phyloP scores from a whole-genome alignment of 495 filamentous ascomycete genomes.

The Penicillium subrubescens region DNA sequence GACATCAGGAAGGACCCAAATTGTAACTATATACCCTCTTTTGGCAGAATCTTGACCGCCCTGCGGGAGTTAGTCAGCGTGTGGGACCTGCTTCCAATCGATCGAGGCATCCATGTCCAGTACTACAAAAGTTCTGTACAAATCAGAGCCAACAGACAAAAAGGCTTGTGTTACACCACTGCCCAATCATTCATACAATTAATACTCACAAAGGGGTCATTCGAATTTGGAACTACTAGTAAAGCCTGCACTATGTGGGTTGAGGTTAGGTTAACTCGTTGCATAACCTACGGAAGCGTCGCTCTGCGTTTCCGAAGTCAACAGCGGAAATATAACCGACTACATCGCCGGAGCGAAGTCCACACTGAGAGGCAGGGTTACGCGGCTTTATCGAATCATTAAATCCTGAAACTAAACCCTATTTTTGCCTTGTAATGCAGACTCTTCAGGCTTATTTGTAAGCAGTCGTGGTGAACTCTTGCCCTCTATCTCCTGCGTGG shows the following conservation, averaged over 20 bases:
- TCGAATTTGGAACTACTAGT: no score
- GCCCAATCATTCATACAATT: no score
- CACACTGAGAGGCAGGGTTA: slow-evolving; percentile 3
- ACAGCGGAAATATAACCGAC: background rate
- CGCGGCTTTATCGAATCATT: slow-evolving; percentile 4
- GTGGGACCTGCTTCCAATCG: background rate
- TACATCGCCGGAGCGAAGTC: background rate
- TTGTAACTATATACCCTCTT: background rate
- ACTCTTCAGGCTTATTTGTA: slow-evolving; percentile 22
- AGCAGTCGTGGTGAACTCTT: slow-evolving; percentile 9
- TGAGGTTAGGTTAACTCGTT: background rate
- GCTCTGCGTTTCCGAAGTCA: background rate
- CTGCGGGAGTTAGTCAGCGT: background rate
- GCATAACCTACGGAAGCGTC: background rate
- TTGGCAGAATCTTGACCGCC: slow-evolving; percentile 11
- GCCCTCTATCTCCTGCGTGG: background rate
- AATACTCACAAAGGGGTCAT: no score
- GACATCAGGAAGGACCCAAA: background rate
- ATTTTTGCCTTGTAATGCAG: background rate
- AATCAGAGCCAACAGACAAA: no score
- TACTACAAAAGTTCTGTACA: no score
- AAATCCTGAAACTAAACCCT: slow-evolving; percentile 2
- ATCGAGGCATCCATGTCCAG: no score
- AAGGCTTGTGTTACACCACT: no score
- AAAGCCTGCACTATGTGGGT: background rate